These are phyloP conservation scores for Penicillium sp. DNA, from an alignment of 2,329 filamentous ascomycete species.

Conservation along the genomic window DNA sequence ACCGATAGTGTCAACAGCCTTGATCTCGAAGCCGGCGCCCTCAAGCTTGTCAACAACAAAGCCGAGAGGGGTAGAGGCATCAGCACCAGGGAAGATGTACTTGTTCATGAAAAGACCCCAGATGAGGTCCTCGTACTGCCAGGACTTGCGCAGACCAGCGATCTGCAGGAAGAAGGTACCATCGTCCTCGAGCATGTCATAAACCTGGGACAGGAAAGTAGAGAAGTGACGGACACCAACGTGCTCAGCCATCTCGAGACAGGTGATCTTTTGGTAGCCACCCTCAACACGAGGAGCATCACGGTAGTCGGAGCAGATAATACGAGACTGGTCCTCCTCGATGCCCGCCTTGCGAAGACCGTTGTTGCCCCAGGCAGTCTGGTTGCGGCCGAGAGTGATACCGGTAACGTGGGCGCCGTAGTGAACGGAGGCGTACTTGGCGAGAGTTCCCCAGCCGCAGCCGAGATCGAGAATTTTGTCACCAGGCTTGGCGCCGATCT, in stretches of 20 bases:
- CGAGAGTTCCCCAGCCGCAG: slow-evolving; percentile 96
- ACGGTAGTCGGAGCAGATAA: slow-evolving; percentile 96
- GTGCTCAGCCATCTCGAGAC: slow-evolving; percentile 98
- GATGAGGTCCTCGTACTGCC: slow-evolving; percentile 97
- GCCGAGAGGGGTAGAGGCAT: slow-evolving; percentile 88
- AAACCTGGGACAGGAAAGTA: slow-evolving; percentile 77
- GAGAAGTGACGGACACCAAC: slow-evolving; percentile 89
- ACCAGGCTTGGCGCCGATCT: slow-evolving; percentile 78
- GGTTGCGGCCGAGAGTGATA: slow-evolving; percentile 91
- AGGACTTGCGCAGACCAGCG: slow-evolving; percentile 85
- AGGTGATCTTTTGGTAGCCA: slow-evolving; percentile 91
- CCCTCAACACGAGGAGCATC: slow-evolving; percentile 79
- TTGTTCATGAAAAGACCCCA: slow-evolving; percentile 99
- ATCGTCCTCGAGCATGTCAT: slow-evolving; percentile 95
- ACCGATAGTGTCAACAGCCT: slow-evolving; percentile 86
- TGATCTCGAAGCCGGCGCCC: slow-evolving; percentile 84
- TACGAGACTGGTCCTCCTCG: slow-evolving; percentile 81
- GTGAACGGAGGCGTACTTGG: slow-evolving; percentile 88
- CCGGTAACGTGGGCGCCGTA: slow-evolving; percentile 84
- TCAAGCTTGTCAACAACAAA: slow-evolving; percentile 84
- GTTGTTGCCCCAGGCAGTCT: slow-evolving; percentile 94
- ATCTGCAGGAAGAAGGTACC: slow-evolving; percentile 96
- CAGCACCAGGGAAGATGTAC: slow-evolving; percentile 95
- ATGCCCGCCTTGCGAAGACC: slow-evolving; percentile 80
- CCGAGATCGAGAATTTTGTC: slow-evolving; percentile 90